Evolutionary conservation across 2,329 filamentous ascomycete species (phyloP).

Genomic region (Bipolaris bicolor): DNA sequence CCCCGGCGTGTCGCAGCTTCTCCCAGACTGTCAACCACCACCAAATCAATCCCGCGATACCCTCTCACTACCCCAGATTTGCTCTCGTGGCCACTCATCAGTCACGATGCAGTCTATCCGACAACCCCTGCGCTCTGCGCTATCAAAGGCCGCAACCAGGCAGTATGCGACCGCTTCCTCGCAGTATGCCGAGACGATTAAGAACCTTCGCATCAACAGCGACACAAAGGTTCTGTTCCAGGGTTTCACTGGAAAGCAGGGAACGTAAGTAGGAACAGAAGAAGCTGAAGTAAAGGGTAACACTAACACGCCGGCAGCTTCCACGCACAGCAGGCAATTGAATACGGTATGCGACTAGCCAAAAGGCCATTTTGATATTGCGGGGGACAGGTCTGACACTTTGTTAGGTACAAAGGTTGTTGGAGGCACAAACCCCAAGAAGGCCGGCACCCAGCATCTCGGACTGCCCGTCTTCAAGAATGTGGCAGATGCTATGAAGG

Average conservation of each 20-base stretch:
- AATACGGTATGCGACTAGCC: slow-evolving; percentile 75
- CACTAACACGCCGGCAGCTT: slow-evolving; percentile 67
- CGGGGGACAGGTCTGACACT: slow-evolving; percentile 36
- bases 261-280: slow-evolving; percentile 62
- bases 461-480: slow-evolving; percentile 91
- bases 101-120: slow-evolving; percentile 83
- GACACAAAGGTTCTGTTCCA: slow-evolving; percentile 97
- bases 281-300: background rate
- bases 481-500: slow-evolving; percentile 85
- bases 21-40: slow-evolving; percentile 26
- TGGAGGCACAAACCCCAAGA: slow-evolving; percentile 98
- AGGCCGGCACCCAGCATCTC: slow-evolving; percentile 89
- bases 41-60: slow-evolving; percentile 24
- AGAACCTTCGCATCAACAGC: slow-evolving; percentile 88
- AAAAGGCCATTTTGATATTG: slow-evolving; percentile 20
- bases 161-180: slow-evolving; percentile 77
- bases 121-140: slow-evolving; percentile 72
- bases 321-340: slow-evolving; percentile 96
- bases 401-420: slow-evolving; percentile 88
- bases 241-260: slow-evolving; percentile 96
- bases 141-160: slow-evolving; percentile 71
- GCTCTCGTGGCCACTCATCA: slow-evolving; percentile 35
- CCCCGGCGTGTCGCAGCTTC: slow-evolving; percentile 33
- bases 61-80: slow-evolving; percentile 22
- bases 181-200: slow-evolving; percentile 55